Evolutionary conservation across 2,329 filamentous ascomycete species (phyloP).

Genomic region (Aspergillus spinulosporus): DNA sequence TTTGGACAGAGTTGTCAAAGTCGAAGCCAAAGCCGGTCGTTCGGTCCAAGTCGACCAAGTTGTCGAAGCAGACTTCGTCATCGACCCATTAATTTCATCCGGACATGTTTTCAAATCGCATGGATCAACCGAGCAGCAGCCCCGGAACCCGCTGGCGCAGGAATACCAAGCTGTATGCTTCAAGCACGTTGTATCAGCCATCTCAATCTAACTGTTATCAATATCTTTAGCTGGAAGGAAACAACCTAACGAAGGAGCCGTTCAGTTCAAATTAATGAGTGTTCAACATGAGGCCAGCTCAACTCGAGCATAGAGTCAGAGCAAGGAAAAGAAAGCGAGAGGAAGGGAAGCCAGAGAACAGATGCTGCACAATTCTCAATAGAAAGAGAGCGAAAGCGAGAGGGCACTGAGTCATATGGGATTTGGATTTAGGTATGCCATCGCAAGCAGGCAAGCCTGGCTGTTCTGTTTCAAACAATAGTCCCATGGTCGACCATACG

Average conservation of each 20-base stretch:
- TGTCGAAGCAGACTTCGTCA: not conserved
- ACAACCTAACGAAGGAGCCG: not conserved
- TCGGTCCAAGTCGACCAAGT: not conserved
- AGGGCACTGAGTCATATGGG: not conserved
- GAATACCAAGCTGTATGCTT: slow-evolving; percentile 28
- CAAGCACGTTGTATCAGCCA: slow-evolving; percentile 21
- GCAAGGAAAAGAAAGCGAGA: not conserved
- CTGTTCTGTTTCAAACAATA: not conserved
- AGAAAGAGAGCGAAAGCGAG: not conserved
- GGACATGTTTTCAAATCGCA: slow-evolving; percentile 33
- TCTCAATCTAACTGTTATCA: slow-evolving; percentile 4
- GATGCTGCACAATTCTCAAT: not conserved
- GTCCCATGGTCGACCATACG: too few species aligned
- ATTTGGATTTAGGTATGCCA: not conserved
- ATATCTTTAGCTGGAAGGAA: not conserved
- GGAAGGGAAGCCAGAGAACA: not conserved
- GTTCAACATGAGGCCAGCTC: slow-evolving; percentile 1
- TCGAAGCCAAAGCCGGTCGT: too few species aligned
- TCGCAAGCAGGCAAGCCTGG: not conserved
- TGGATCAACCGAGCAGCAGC: slow-evolving; percentile 37
- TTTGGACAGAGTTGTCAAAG: not conserved
- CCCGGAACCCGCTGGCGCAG: slow-evolving; percentile 29
- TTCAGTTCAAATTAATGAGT: not conserved
- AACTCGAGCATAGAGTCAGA: not conserved
- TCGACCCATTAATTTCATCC: slow-evolving; percentile 18